These are phyloP conservation scores for Cystofilobasidium ferigula DNA, from an alignment of 768 basidiomycete genomes.

Conservation along the genomic window DNA sequence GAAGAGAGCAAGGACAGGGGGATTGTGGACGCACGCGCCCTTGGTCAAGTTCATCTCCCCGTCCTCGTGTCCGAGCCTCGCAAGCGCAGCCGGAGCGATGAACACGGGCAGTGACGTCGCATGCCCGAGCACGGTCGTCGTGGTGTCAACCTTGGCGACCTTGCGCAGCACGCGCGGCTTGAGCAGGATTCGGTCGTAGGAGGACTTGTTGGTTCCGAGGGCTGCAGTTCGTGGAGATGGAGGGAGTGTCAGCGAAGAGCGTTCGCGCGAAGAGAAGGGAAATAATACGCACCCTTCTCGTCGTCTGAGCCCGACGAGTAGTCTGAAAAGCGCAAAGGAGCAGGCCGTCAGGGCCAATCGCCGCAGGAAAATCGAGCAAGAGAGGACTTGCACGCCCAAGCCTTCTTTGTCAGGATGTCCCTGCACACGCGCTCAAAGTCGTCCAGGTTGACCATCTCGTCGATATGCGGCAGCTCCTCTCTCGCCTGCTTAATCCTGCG, in stretches of 20 bases:
- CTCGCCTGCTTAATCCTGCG: not conserved
- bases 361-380: not conserved
- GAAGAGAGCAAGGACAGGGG: not conserved
- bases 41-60: constrained; percentile 25
- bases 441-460: constrained; percentile 19
- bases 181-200: constrained; percentile 16
- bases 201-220: constrained; percentile 7
- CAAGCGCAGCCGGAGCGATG: constrained; percentile 24
- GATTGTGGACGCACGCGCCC: constrained; percentile 22
- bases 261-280: not conserved
- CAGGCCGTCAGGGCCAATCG: not conserved
- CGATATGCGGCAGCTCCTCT: constrained; percentile 3
- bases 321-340: not conserved
- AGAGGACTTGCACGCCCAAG: not conserved
- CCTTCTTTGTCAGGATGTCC: constrained; percentile 20
- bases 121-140: constrained; percentile 19
- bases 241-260: not conserved
- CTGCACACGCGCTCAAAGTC: constrained; percentile 24
- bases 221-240: not conserved
- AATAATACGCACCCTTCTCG: not conserved
- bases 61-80: constrained; percentile 24
- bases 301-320: constrained; percentile 17
- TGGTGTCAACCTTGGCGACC: constrained; percentile 17
- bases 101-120: constrained; percentile 16
- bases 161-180: constrained; percentile 22